phyloP scores from a whole-genome alignment of 208 protist genomes.

The Acanthamoeba royreba region DNA sequence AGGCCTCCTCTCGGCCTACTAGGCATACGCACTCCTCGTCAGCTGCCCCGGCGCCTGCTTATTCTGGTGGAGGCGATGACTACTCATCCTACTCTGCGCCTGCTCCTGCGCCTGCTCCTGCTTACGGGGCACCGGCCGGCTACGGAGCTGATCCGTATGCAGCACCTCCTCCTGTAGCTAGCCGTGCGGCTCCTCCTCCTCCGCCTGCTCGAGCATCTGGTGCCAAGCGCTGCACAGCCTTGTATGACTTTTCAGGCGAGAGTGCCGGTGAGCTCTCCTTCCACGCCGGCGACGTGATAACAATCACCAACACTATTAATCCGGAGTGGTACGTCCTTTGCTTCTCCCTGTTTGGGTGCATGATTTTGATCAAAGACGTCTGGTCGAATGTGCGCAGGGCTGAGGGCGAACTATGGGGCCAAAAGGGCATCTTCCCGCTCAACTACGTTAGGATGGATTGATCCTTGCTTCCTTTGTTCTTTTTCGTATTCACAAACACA shows the following conservation, averaged over 20 bases:
- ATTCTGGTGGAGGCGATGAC: not conserved
- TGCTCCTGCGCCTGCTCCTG: not conserved
- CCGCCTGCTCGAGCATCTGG: not conserved
- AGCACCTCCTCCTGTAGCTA: not conserved
- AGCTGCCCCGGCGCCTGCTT: not conserved
- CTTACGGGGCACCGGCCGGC: not conserved
- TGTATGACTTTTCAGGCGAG: constrained; percentile 22
- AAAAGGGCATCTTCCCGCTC: not conserved
- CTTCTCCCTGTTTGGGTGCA: not conserved
- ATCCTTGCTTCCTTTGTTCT: not conserved
- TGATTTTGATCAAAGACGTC: not conserved
- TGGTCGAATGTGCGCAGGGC: not conserved
- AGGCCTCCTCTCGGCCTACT: not conserved
- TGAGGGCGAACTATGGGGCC: not conserved
- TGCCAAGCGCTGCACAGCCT: not conserved
- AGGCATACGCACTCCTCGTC: not conserved
- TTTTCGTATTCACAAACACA: too few species aligned
- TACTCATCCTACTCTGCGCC: not conserved
- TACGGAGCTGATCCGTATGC: not conserved
- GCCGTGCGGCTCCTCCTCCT: not conserved
- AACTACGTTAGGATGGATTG: constrained; percentile 8
- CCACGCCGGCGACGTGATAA: not conserved
- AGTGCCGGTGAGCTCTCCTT: not conserved
- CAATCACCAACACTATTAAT: not conserved
- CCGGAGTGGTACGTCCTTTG: not conserved